phyloP scores from a whole-genome alignment of 352 stramenopile genomes.

The Blastocystis sp. region DNA sequence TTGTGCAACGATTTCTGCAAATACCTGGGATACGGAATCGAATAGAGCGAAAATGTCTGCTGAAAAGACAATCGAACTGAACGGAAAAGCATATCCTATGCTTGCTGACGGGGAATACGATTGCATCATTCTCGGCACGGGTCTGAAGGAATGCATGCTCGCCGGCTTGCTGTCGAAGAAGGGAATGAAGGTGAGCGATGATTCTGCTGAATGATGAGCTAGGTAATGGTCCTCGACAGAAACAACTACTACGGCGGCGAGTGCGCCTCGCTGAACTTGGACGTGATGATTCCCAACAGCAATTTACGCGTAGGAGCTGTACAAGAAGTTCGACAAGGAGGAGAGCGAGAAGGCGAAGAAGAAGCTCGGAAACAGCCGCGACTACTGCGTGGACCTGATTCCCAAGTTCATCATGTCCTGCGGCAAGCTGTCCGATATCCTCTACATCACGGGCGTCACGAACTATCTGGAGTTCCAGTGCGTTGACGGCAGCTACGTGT shows the following conservation, averaged over 20 bases:
- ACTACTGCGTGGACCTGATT: slow-evolving; percentile 99
- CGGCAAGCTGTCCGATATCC: slow-evolving; percentile 98
- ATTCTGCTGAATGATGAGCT: neutral
- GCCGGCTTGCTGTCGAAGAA: slow-evolving; percentile 89
- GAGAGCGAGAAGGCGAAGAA: slow-evolving; percentile 74
- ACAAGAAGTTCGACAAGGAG: slow-evolving; percentile 77
- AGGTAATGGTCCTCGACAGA: slow-evolving; percentile 87
- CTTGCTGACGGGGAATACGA: slow-evolving; percentile 99
- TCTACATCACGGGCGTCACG: slow-evolving; percentile 93
- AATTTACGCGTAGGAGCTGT: slow-evolving; percentile 87
- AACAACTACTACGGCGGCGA: slow-evolving; percentile 98
- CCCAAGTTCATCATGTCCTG: slow-evolving; percentile 99
- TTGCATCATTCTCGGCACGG: slow-evolving; percentile 96
- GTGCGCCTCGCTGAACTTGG: slow-evolving; percentile 77
- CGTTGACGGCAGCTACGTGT: slow-evolving; percentile 96
- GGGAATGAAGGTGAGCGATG: slow-evolving; percentile 80
- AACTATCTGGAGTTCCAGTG: slow-evolving; percentile 98
- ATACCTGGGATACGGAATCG: neutral
- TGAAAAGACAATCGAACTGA: slow-evolving; percentile 57
- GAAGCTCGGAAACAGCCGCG: slow-evolving; percentile 88
- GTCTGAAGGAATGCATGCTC: slow-evolving; percentile 99
- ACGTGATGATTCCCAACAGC: slow-evolving; percentile 73
- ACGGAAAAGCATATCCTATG: slow-evolving; percentile 63
- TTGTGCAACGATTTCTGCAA: neutral
- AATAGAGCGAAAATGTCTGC: neutral